Base-by-base conservation (phyloP, 306 rosid genomes). In the Corylus americana region DNA sequence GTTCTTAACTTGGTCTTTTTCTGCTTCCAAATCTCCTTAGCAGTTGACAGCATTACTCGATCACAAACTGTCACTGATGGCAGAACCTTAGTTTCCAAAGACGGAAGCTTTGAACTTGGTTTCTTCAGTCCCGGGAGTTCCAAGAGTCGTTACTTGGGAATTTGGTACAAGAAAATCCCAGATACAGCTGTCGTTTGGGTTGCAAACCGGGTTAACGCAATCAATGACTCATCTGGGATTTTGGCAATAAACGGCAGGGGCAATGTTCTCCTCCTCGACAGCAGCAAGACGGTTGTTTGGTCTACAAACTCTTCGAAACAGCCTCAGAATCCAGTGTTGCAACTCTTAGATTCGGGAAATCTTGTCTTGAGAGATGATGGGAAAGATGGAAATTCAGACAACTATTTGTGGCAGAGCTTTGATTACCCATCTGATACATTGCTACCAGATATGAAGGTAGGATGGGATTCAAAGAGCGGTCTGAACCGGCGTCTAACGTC, bases 341-440 rank as follows among this genome's bases (percentile, higher is more conserved):
- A 85, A 83, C 90, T 90, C 22, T 78, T 85, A 67, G 80, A 83
- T 77, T 79, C 85, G 10, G 97, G 91, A 37, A 92, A 90, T 64
- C 82, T 90, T 12, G 88, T 92, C 0, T 17, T 85, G 11, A 84
- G 77, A 71, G 83, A 83, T 72, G 83, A 82, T 72, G 86, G 62
- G 42, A 70, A 64, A 22, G 89, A 83, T 20, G 70, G 77, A 13
- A 74, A 66, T 42, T 55, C 82, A 2, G 83, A 66, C 55, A 42
- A 45, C 17, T 79, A 69, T 73, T 70, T 82, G 74, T 89, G 93
- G 97, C 90, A 91, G 55, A 86, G 93, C 80, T 89, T 88, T 61
- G 94, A 92, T 53, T 82, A 92, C 71, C 97, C 94, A 20, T 71
- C 81, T 48, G 91, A 90, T 35, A 85, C 94, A 44, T 61, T 87